These are phyloP conservation scores for Mikania micrantha DNA, from an alignment of 129 eudicot species.

Conservation along the genomic window DNA sequence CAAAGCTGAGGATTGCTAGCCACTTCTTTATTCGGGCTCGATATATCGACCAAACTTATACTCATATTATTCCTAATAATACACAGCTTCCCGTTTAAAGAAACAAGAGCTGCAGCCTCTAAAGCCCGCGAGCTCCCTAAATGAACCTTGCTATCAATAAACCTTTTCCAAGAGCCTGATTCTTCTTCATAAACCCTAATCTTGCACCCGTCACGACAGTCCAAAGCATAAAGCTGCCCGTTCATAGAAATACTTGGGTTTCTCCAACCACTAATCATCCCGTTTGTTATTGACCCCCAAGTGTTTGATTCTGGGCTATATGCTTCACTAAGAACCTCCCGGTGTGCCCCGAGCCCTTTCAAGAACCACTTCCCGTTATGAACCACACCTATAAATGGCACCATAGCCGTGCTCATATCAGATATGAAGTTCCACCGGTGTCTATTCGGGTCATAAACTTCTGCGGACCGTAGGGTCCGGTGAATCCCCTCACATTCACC, in stretches of 20 bases:
- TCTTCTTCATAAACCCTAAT: conserved; percentile 59
- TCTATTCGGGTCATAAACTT: conserved; percentile 87
- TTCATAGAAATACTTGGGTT: conserved; percentile 57
- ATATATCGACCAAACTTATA: conserved; percentile 76
- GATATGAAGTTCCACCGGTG: conserved; percentile 82
- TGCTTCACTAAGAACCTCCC: conserved; percentile 92
- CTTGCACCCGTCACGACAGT: conserved; percentile 62
- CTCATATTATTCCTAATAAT: conserved; percentile 42
- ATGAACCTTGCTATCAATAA: conserved; percentile 52
- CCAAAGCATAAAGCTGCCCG: conserved; percentile 49
- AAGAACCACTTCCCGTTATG: conserved; percentile 86
- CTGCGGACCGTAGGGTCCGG: conserved; percentile 90
- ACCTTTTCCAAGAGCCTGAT: conserved; percentile 39
- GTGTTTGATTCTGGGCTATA: conserved; percentile 65
- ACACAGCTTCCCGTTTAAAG: conserved; percentile 49
- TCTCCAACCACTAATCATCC: conserved; percentile 97
- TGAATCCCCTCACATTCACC: conserved; percentile 98
- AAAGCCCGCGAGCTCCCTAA: conserved; percentile 50
- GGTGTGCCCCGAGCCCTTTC: conserved; percentile 87
- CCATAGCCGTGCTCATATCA: conserved; percentile 97
- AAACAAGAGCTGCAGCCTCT: conserved; percentile 66
- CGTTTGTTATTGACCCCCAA: conserved; percentile 68
- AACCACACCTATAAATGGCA: conserved; percentile 94
- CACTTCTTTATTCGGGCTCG: conserved; percentile 65
- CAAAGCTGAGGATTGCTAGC: conserved; percentile 88